A percentile compares a stretch with the other conserved stretches of the same genome.
Conservation (phyloP, 2,329 filamentous ascomycete genomes). For the Mycogone perniciosa region DNA sequence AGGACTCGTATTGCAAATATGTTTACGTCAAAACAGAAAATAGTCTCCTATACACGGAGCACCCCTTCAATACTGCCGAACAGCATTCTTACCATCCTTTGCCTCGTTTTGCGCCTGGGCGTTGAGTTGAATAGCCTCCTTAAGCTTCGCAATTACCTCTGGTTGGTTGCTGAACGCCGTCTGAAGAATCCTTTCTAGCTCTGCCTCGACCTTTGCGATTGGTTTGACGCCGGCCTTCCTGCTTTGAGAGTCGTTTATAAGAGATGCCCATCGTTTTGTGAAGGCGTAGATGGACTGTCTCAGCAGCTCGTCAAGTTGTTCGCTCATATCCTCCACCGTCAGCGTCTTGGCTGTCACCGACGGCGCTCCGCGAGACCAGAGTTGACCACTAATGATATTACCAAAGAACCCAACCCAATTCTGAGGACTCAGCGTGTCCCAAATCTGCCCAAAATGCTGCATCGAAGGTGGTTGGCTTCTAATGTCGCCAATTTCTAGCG, state of each 20-base stretch:
- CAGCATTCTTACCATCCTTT: conserved; percentile 30
- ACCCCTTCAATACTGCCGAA: conserved; percentile 22
- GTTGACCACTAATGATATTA: conserved; percentile 49
- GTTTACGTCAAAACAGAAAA: not conserved
- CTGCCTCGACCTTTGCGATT: conserved; percentile 47
- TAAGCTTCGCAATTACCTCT: conserved; percentile 53
- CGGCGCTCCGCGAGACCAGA: conserved; percentile 38
- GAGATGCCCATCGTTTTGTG: conserved; percentile 51
- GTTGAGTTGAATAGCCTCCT: conserved; percentile 54
- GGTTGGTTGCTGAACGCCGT: conserved; percentile 53
- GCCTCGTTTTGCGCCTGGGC: conserved; percentile 46
- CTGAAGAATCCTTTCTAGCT: conserved; percentile 51
- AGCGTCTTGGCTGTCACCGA: conserved; percentile 34
- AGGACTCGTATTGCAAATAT: not conserved
- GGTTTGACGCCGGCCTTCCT: conserved; percentile 44
- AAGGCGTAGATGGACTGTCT: conserved; percentile 58
- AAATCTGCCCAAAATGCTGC: conserved; percentile 60
- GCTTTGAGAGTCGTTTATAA: conserved; percentile 43
- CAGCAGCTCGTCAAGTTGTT: conserved; percentile 57
- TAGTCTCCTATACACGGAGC: not conserved
- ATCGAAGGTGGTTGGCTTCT: conserved; percentile 43
- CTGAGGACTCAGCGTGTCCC: conserved; percentile 54
- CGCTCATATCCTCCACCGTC: conserved; percentile 53
- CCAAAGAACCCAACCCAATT: conserved; percentile 55
- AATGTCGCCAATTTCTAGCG: conserved; percentile 80